Base-by-base conservation (phyloP, 2,329 filamentous ascomycete genomes). In the Fusarium buxicola region DNA sequence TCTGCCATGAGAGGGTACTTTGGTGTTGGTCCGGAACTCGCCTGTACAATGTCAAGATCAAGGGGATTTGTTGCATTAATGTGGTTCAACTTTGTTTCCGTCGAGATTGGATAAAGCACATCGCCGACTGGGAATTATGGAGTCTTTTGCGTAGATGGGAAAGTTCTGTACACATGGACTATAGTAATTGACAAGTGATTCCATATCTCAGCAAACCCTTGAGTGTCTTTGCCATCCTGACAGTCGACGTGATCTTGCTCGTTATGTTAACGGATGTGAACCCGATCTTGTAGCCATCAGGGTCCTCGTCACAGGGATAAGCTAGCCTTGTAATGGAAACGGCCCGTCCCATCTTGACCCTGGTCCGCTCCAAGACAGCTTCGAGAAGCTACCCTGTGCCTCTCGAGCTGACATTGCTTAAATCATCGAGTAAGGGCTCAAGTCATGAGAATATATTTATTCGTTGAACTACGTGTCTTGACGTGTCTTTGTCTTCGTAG, bases 151-250 rank as follows among this genome's bases (percentile, higher is more conserved):
- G 72, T 78, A 81, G 76, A 79, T 77, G 75, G 72, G 70, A 77
- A 56, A 73, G 74, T 72, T 77, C 72, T 79, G 75, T 79, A 79
- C 72, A 79, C 72, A 79, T 80, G 74, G 66, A 72, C 64, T 65
- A 55, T 72, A 74, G 72, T 75, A 72, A 71, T 73, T 71, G 68
- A 69, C 65, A 72, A 72, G 64, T 66, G 69, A 64, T 70, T 71
- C 71, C 62, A 57, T 68, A 67, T 73, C 58, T 70, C 55, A 57
- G 45, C 43, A 32, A 28, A 40, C 10, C 12, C 27, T 7, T 8
- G 5, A 11, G 16, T n/a, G 9, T 18, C 16, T 27, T 4, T 15
- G 2, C 9, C 7, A 4, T 31, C 9, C 21, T 25, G 13, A 6
- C 24, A 15, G 27, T 32, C 32, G 36, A 38, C 11, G 27, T 47